These are phyloP conservation scores for Globisporangium uncinulatum DNA, from an alignment of 352 stramenopile genomes.

Conservation along the genomic window DNA sequence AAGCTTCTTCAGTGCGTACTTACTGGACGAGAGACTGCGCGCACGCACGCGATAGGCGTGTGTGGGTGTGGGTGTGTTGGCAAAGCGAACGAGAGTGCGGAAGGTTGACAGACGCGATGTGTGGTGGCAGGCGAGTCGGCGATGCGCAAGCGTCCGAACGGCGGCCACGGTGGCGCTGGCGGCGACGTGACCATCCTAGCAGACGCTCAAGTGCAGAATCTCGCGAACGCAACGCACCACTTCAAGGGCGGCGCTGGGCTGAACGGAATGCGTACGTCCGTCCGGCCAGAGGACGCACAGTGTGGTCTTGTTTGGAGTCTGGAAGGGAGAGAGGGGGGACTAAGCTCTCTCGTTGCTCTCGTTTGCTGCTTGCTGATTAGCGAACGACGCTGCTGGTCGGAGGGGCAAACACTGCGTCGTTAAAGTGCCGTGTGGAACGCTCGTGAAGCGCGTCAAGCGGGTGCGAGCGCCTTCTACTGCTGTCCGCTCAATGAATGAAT, in stretches of 20 bases:
- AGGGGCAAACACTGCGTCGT: slow-evolving; percentile 77
- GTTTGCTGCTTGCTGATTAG: slow-evolving; percentile 19
- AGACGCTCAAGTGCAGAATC: slow-evolving; percentile 73
- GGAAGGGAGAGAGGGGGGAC: neutral
- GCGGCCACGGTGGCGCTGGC: slow-evolving; percentile 77
- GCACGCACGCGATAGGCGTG: too few species aligned
- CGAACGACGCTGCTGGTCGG: slow-evolving; percentile 70
- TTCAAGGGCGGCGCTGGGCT: slow-evolving; percentile 70
- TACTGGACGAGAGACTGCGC: neutral
- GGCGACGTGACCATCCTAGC: slow-evolving; percentile 76
- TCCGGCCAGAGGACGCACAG: too few species aligned
- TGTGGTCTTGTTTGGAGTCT: neutral
- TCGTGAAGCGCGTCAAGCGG: slow-evolving; percentile 83
- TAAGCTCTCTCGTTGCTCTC: too few species aligned
- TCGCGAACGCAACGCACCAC: slow-evolving; percentile 80
- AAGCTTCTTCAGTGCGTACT: slow-evolving; percentile 70
- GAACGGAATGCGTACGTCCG: slow-evolving; percentile 80
- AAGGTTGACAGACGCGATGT: neutral
- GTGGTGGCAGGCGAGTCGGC: slow-evolving; percentile 33
- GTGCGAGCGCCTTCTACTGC: slow-evolving; percentile 18
- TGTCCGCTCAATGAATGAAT: neutral
- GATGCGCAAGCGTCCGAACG: slow-evolving; percentile 76
- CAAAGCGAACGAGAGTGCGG: neutral
- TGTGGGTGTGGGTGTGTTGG: neutral
- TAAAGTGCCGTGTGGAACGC: slow-evolving; percentile 81